phyloP scores from a whole-genome alignment of 371 early-diverging fungal genomes.

The Actinomortierella wolfii region DNA sequence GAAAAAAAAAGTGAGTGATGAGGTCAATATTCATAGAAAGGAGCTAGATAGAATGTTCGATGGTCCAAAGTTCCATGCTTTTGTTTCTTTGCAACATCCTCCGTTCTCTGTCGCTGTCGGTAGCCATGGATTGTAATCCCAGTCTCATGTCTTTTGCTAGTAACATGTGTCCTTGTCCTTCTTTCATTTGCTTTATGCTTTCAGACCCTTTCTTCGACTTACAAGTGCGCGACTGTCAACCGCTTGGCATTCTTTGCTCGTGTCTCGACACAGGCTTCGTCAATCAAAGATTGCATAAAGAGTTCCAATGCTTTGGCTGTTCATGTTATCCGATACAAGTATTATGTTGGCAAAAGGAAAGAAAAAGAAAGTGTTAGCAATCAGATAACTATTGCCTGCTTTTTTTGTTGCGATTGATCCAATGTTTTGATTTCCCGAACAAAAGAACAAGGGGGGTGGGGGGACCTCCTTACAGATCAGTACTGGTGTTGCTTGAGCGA shows the following conservation, averaged over 20 bases:
- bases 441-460: not conserved
- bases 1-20: not conserved
- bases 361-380: constrained; percentile 1
- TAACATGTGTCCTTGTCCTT: no score
- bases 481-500: constrained; percentile 97
- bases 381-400: not conserved
- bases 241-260: constrained; percentile 80
- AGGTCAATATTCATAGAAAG: no score
- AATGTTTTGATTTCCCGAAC: no score
- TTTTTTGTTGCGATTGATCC: no score
- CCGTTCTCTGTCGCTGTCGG: not conserved
- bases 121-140: constrained; percentile 1
- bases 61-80: no score
- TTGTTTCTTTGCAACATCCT: not conserved
- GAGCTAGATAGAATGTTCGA: no score
- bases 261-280: constrained; percentile 85
- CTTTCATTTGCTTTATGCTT: no score
- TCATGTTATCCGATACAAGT: no score
- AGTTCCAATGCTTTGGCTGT: constrained; percentile 91
- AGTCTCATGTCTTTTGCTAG: no score
- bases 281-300: constrained; percentile 91
- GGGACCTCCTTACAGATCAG: constrained; percentile 86
- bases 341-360: constrained; percentile 3
- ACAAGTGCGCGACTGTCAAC: constrained; percentile 86
- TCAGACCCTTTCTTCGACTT: constrained; percentile 30